These are phyloP conservation scores for Rhodotorula mucilaginosa DNA, from an alignment of 1,284 basidiomycete species.

Conservation along the genomic window DNA sequence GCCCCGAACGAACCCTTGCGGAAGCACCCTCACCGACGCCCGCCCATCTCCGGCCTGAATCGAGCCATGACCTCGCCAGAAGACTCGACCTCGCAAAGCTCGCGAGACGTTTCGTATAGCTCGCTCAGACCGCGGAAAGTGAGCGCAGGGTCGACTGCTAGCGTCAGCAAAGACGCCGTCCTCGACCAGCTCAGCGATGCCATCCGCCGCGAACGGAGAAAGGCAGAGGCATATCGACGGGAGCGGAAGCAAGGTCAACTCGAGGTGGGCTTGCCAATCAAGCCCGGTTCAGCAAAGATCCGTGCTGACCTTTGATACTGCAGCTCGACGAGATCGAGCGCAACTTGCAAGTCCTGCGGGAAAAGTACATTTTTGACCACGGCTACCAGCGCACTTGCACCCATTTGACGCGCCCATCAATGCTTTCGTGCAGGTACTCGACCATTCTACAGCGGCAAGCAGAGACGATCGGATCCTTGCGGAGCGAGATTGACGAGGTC, in stretches of 20 bases:
- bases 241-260: constrained; percentile 11
- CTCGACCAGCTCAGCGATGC: constrained; percentile 20
- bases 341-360: constrained; percentile 19
- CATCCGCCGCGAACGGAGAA: constrained; percentile 19
- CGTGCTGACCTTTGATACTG: not conserved
- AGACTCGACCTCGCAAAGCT: not conserved
- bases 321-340: constrained; percentile 20
- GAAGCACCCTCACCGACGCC: not conserved
- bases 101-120: not conserved
- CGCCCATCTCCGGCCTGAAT: constrained; percentile 20
- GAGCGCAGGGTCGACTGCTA: constrained; percentile 11
- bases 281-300: no score
- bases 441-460: constrained; percentile 10
- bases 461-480: constrained; percentile 15
- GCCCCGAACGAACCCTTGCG: not conserved
- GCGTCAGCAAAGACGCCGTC: constrained; percentile 23
- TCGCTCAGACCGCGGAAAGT: not conserved
- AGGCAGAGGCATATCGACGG: constrained; percentile 11
- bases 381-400: not conserved
- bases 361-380: constrained; percentile 7
- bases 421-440: not conserved
- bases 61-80: not conserved
- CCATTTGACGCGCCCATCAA: no score
- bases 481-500: constrained; percentile 18
- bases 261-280: not conserved